Conservation (phyloP, 1,284 basidiomycete genomes). For the Irpex lacteus region DNA sequence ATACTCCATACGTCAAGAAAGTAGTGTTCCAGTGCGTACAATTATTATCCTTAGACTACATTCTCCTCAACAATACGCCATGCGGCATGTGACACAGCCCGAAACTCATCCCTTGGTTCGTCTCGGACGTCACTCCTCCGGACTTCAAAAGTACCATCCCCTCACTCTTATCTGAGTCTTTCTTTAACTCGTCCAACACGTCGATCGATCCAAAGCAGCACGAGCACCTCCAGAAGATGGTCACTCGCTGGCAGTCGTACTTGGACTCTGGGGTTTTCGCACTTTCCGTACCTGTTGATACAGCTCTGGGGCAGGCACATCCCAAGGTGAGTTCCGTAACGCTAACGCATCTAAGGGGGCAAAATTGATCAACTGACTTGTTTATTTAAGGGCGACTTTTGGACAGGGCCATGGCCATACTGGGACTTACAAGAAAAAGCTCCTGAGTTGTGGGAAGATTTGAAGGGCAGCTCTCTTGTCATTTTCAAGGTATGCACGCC, state of each 20-base stretch:
- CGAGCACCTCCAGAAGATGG: constrained; percentile 57
- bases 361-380: neutral
- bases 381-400: constrained; percentile 53
- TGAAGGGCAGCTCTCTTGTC: constrained; percentile 74
- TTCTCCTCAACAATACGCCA: no score
- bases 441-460: constrained; percentile 52
- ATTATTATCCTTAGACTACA: neutral
- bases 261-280: constrained; percentile 69
- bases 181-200: constrained; percentile 42
- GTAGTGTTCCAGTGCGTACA: constrained; percentile 85
- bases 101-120: constrained; percentile 92
- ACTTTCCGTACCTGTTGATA: constrained; percentile 69
- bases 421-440: constrained; percentile 73
- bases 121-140: constrained; percentile 83
- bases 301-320: constrained; percentile 54
- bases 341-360: neutral
- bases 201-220: constrained; percentile 25
- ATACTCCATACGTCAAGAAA: constrained; percentile 77
- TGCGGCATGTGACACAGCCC: constrained; percentile 46
- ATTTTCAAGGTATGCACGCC: constrained; percentile 76
- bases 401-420: constrained; percentile 84
- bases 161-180: constrained; percentile 57
- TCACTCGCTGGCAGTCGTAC: constrained; percentile 72
- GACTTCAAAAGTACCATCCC: constrained; percentile 64
- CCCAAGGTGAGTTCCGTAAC: constrained; percentile 37